phyloP scores from a whole-genome alignment of 129 eudicot species.

The Mikania micrantha region DNA sequence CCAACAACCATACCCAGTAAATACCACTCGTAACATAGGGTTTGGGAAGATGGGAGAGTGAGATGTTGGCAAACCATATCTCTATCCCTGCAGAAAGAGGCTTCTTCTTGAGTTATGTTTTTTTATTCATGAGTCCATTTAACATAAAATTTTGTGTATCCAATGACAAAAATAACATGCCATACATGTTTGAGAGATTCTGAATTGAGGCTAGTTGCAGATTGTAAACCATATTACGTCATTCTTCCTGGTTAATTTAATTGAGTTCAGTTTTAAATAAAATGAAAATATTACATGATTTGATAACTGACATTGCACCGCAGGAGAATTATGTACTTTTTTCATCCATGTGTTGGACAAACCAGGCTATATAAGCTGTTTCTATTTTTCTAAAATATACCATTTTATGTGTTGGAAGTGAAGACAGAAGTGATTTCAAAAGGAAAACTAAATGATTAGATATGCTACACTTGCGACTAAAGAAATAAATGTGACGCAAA shows the following conservation, averaged over 20 bases:
- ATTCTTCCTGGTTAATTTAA: neutral
- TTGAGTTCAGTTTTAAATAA: neutral
- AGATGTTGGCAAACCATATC: neutral
- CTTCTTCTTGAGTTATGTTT: neutral
- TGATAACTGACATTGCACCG: neutral
- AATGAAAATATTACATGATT: neutral
- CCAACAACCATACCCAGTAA: no score
- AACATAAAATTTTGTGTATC: neutral
- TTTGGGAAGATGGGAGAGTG: neutral
- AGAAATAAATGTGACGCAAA: conserved; percentile 14
- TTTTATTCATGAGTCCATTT: neutral
- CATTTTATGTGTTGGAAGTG: neutral
- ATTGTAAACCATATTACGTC: neutral
- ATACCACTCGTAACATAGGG: no score
- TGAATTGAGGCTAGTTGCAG: conserved; percentile 10
- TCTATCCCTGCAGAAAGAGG: no score
- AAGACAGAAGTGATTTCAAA: conserved; percentile 35
- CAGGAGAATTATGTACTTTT: neutral
- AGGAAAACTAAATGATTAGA: conserved; percentile 26
- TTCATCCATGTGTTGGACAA: neutral
- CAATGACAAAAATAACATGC: neutral
- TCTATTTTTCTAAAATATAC: neutral
- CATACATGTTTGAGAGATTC: neutral
- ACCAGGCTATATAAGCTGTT: conserved; percentile 3
- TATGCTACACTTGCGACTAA: conserved; percentile 12